Evolutionary conservation across 2,329 filamentous ascomycete genomes (phyloP).

Genomic region (Dactylellina haptotyla): DNA sequence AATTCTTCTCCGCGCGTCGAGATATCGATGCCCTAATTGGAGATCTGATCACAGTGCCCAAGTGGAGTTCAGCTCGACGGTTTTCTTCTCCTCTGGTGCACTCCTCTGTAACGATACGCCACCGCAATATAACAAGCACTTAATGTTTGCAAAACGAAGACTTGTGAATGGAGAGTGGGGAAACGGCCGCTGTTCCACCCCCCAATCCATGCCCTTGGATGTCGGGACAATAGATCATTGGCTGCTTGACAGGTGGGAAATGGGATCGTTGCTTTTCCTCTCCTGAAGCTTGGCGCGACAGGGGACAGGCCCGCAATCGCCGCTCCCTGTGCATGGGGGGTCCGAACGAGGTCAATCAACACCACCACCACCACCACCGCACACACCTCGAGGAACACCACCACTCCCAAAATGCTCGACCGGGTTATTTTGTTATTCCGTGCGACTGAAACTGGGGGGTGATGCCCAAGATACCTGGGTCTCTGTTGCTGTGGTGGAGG

Average conservation of each 20-base stretch:
- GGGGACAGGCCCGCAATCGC: constrained; percentile 30
- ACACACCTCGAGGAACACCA: constrained; percentile 19
- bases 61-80: constrained; percentile 23
- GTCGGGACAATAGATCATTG: constrained; percentile 49
- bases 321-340: constrained; percentile 34
- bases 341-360: constrained; percentile 4
- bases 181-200: constrained; percentile 40
- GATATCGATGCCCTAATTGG: constrained; percentile 3
- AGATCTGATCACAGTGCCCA: constrained; percentile 15
- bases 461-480: constrained; percentile 20
- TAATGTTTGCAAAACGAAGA: constrained; percentile 45
- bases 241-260: constrained; percentile 53
- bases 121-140: constrained; percentile 42
- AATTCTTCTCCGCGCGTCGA: constrained; percentile 4
- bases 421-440: constrained; percentile 44
- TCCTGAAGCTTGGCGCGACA: constrained; percentile 53
- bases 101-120: constrained; percentile 45
- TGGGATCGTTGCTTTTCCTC: constrained; percentile 49
- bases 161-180: constrained; percentile 28
- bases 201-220: constrained; percentile 41
- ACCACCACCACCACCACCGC: constrained; percentile 18
- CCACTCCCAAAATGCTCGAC: too few species aligned
- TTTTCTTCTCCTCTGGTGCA: constrained; percentile 4
- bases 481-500: not conserved
- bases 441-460: constrained; percentile 53